A percentile compares a stretch with the other conserved stretches of the same genome.
Evolutionary conservation across 805 yeast genomes (phyloP).

Genomic region (Kazachstania kunashirensis): DNA sequence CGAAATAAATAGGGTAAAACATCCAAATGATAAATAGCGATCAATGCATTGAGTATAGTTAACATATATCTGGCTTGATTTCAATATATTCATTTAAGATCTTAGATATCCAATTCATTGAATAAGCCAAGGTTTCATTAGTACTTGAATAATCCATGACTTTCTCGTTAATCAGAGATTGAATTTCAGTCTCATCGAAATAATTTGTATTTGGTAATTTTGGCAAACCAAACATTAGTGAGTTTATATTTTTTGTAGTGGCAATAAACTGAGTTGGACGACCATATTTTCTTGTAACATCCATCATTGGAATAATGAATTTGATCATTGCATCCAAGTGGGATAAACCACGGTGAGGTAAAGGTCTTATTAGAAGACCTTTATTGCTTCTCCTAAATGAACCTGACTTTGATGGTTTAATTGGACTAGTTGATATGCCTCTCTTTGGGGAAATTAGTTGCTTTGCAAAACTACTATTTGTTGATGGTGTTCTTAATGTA

Average conservation of each 20-base stretch:
- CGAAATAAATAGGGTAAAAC: too few species aligned
- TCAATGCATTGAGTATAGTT: too few species aligned
- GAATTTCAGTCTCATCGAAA: conserved; percentile 4
- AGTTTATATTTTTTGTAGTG: conserved; percentile 40
- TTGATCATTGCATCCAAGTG: conserved; percentile 62
- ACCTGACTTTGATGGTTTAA: conserved; percentile 3
- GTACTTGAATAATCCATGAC: conserved; percentile 1
- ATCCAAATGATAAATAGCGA: too few species aligned
- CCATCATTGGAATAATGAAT: conserved; percentile 54
- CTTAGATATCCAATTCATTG: conserved; percentile 13
- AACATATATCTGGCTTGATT: background rate
- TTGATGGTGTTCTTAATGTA: conserved; percentile 2
- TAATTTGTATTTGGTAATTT: conserved; percentile 58
- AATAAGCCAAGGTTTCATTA: conserved; percentile 10
- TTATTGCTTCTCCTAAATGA: conserved; percentile 8
- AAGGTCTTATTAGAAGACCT: conserved; percentile 47
- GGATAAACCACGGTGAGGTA: conserved; percentile 56
- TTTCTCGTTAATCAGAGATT: conserved; percentile 5
- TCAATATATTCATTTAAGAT: conserved; percentile 6
- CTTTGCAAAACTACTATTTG: conserved; percentile 6
- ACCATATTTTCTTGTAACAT: conserved; percentile 61
- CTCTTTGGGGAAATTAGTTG: conserved; percentile 11
- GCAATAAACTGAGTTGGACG: conserved; percentile 53
- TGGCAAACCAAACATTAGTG: conserved; percentile 63
- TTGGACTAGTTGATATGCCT: conserved; percentile 6